These are phyloP conservation scores for Cladophialophora carrionii DNA, from an alignment of 2,329 filamentous ascomycete species.

Conservation along the genomic window DNA sequence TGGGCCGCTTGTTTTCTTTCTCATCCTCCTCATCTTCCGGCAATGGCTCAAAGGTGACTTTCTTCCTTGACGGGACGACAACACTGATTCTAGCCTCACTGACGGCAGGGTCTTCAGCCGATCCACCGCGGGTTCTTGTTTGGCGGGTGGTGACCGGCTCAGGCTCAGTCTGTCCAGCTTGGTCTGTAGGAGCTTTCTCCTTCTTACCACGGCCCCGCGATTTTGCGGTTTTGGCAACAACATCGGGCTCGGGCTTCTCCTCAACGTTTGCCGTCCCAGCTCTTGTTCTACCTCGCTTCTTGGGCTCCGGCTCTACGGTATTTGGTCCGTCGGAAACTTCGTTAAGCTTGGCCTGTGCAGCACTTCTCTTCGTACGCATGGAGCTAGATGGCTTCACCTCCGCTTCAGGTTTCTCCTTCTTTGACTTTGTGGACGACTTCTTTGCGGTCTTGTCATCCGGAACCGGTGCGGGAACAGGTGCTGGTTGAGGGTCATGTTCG, in stretches of 20 bases:
- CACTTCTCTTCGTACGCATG: slow-evolving; percentile 23
- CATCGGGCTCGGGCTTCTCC: background rate
- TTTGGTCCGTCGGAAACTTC: slow-evolving; percentile 12
- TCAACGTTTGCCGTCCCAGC: slow-evolving; percentile 19
- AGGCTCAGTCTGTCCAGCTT: slow-evolving; percentile 9
- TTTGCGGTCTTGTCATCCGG: slow-evolving; percentile 24
- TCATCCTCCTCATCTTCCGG: slow-evolving; percentile 44
- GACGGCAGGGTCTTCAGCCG: slow-evolving; percentile 19
- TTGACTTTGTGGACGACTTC: slow-evolving; percentile 27
- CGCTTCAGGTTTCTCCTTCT: slow-evolving; percentile 24
- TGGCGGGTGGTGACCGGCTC: slow-evolving; percentile 26
- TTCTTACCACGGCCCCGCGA: slow-evolving; percentile 40
- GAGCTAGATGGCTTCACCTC: slow-evolving; percentile 23
- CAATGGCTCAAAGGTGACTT: slow-evolving; percentile 53
- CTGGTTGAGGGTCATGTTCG: slow-evolving; percentile 4
- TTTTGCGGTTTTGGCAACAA: slow-evolving; percentile 32
- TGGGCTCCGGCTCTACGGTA: slow-evolving; percentile 21
- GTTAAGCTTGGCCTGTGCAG: slow-evolving; percentile 8
- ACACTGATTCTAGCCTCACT: slow-evolving; percentile 19
- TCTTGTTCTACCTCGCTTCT: slow-evolving; percentile 25
- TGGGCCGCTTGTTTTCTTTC: slow-evolving; percentile 45
- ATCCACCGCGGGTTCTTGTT: slow-evolving; percentile 32
- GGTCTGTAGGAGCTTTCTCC: slow-evolving; percentile 23
- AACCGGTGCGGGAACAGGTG: slow-evolving; percentile 15
- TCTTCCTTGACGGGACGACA: slow-evolving; percentile 45